Base-by-base conservation (phyloP, 805 yeast genomes). In the Teunomyces barrocoloradensis region DNA sequence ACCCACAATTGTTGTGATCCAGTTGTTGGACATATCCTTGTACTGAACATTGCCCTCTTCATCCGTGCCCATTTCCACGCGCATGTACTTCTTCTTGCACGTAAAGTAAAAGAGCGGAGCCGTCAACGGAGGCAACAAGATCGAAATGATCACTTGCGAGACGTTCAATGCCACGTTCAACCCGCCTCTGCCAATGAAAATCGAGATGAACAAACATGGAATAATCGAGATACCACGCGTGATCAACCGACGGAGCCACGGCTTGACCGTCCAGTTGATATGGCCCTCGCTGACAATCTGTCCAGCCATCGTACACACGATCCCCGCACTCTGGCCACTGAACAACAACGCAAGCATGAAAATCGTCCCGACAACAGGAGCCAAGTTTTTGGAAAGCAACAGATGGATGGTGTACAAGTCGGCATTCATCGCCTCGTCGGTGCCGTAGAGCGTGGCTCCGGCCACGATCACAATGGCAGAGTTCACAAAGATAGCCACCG, bases 241-340 rank as follows among this genome's bases (percentile, higher is more conserved):
- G 9, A 83, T 73, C 7, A 91, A 60, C 53, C 97, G 74, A 61
- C 97, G 77, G 43, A 84, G 58, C 87, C 96, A 85, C 3, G 97
- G 97, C 51, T 74, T 77, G 36, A 88, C 54, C 2, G 78, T 81
- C 96, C 97, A 90, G 45, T 83, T 78, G 34, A 91, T 71, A 59
- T 88, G 92, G 0, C 97, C 97, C 63, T 91, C 97, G 55, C 89
- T 80, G 2, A 91, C 96, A 56, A 91, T 83, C 65, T 91, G 96
- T 7, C 97, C 97, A 0, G 96, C 89, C 69, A 91, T 85, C 0
- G 97, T 91, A 63, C 97, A 90, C 2, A 90, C 91, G 37, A 91
- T 82, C 42, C 97, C 96, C 0, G 97, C 96, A 40, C 91, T 85
- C 59, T 87, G 90, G 5, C 97, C 97, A 48, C 94, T 85, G 49